Evolutionary conservation across 1,139 yeast genomes (phyloP).

Genomic region (Pichia sp.): DNA sequence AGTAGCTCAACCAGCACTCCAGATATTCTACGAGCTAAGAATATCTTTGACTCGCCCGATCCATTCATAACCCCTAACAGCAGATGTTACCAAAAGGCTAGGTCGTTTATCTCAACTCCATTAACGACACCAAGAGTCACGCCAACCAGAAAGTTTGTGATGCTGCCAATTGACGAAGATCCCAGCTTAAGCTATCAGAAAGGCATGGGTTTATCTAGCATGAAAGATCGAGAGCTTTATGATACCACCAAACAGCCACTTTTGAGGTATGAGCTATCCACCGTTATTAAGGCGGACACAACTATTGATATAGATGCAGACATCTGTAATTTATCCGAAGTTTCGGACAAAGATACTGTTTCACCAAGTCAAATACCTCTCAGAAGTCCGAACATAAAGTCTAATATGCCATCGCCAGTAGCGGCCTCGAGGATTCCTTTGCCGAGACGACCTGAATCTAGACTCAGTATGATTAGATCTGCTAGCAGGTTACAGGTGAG

Average conservation of each 20-base stretch:
- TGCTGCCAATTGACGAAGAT: conserved; percentile 7
- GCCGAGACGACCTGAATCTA: conserved; percentile 21
- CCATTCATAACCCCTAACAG: conserved; percentile 27
- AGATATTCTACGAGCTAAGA: conserved; percentile 9
- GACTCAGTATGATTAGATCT: conserved; percentile 14
- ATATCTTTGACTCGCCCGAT: conserved; percentile 18
- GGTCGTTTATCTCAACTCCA: conserved; percentile 12
- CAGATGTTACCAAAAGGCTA: conserved; percentile 10
- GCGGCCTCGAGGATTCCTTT: conserved; percentile 21
- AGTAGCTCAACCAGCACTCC: conserved; percentile 10
- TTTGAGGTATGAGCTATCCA: conserved; percentile 8
- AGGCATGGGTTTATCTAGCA: too few species aligned
- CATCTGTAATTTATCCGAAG: neutral
- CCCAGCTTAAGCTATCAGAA: too few species aligned
- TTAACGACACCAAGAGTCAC: conserved; percentile 12
- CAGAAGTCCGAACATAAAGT: neutral
- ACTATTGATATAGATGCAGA: neutral
- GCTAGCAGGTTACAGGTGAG: conserved; percentile 8
- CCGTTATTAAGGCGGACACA: conserved; percentile 2
- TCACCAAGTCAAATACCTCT: neutral
- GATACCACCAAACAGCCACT: conserved; percentile 7
- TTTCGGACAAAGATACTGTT: neutral
- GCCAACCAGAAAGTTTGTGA: conserved; percentile 8
- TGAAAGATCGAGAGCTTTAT: too few species aligned
- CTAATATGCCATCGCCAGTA: conserved; percentile 1